Conservation (phyloP, 768 basidiomycete genomes). For the Mycena vulgaris region DNA sequence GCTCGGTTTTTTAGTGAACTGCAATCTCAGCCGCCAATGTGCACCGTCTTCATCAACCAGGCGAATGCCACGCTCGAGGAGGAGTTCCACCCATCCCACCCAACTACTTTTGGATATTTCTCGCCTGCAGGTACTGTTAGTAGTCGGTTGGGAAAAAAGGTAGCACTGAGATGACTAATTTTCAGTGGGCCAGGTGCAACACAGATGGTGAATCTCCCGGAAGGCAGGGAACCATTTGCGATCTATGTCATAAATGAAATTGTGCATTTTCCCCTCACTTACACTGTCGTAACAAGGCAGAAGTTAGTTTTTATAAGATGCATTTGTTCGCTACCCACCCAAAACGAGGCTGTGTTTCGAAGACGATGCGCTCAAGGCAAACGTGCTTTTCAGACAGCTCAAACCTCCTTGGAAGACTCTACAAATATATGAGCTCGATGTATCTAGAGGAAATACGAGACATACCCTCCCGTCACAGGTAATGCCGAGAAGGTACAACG, state of each 20-base stretch:
- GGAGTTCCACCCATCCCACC: slow-evolving; percentile 16
- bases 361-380: slow-evolving; percentile 17
- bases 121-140: background rate
- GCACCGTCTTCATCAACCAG: background rate
- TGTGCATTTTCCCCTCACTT: too few relatives aligned
- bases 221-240: slow-evolving; percentile 11
- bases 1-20: too few relatives aligned
- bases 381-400: background rate
- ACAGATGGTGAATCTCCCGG: slow-evolving; percentile 1
- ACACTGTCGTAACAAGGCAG: background rate
- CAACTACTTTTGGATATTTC: background rate
- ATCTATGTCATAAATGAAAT: background rate
- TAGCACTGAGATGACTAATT: slow-evolving; percentile 1
- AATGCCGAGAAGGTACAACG: background rate
- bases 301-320: background rate
- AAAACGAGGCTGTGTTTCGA: background rate
- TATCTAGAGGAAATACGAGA: too few relatives aligned
- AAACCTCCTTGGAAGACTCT: background rate
- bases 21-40: slow-evolving; percentile 11
- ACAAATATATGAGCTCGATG: background rate
- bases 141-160: background rate
- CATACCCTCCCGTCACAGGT: slow-evolving; percentile 4
- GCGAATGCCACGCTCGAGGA: slow-evolving; percentile 12
- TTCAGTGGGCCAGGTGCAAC: background rate
- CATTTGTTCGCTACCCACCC: background rate